phyloP scores from a whole-genome alignment of 2,329 filamentous ascomycete genomes.

The Sporothrix brunneoviolacea region DNA sequence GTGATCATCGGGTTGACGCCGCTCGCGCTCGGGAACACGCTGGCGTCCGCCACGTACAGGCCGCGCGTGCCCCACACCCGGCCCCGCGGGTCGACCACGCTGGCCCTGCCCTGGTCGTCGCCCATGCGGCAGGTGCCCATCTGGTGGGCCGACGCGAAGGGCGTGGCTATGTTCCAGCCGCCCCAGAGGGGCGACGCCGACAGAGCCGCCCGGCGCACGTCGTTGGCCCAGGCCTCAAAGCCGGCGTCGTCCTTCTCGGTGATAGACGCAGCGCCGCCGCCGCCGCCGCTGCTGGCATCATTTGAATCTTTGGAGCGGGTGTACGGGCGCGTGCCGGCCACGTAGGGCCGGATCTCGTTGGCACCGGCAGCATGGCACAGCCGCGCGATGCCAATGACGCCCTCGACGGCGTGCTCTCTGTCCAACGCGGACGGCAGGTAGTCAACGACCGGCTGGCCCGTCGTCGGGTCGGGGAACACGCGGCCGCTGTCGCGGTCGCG shows the following conservation, averaged over 20 bases:
- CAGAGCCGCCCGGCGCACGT: constrained; percentile 30
- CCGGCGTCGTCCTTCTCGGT: constrained; percentile 49
- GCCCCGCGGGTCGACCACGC: constrained; percentile 53
- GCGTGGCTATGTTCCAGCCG: constrained; percentile 42
- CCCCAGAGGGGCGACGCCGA: constrained; percentile 17
- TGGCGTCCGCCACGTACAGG: constrained; percentile 67
- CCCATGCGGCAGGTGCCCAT: constrained; percentile 76
- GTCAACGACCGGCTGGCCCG: constrained; percentile 57
- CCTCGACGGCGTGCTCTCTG: constrained; percentile 63
- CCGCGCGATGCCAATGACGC: constrained; percentile 64
- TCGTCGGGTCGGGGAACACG: constrained; percentile 64
- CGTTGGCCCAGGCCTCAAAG: constrained; percentile 56
- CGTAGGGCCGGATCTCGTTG: constrained; percentile 64
- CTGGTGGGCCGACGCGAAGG: constrained; percentile 69
- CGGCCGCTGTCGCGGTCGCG: constrained; percentile 71
- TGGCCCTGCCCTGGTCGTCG: constrained; percentile 35
- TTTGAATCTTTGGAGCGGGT: constrained; percentile 27
- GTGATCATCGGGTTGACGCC: constrained; percentile 82
- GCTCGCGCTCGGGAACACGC: constrained; percentile 68
- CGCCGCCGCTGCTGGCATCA: not conserved
- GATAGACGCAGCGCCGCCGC: constrained; percentile 14
- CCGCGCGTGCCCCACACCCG: constrained; percentile 59
- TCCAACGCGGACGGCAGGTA: constrained; percentile 70
- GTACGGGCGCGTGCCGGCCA: constrained; percentile 60
- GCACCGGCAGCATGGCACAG: constrained; percentile 75